Conservation (phyloP, 73 alveolate genomes). For the Blepharisma stoltei region DNA sequence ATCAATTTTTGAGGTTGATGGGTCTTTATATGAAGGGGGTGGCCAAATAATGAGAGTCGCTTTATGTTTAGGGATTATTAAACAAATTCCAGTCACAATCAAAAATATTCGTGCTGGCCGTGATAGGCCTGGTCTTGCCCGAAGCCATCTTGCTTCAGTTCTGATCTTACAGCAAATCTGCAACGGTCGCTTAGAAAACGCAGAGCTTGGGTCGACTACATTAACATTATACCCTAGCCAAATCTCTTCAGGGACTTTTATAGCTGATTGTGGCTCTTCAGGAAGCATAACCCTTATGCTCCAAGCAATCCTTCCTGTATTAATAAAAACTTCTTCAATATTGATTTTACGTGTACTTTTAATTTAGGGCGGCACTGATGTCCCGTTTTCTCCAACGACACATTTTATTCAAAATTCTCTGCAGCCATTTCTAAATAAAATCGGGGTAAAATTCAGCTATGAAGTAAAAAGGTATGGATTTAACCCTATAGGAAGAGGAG, state of each 20-base stretch:
- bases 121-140: slow-evolving; percentile 17
- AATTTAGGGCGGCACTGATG: slow-evolving; percentile 9
- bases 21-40: slow-evolving; percentile 26
- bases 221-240: background rate
- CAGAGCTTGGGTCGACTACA: background rate
- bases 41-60: slow-evolving; percentile 18
- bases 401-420: background rate
- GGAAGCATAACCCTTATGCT: slow-evolving; percentile 5
- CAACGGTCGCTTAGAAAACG: background rate
- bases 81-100: background rate
- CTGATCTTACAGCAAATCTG: background rate
- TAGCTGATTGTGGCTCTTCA: background rate
- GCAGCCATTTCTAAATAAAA: background rate
- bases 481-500: background rate
- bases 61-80: background rate
- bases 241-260: background rate
- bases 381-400: background rate
- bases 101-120: background rate
- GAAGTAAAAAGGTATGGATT: background rate
- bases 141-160: background rate
- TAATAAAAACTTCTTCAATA: background rate
- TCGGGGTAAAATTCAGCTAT: background rate
- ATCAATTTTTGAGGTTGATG: background rate
- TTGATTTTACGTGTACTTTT: too few species aligned
- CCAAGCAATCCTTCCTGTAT: slow-evolving; percentile 24